Evolutionary conservation across 2,329 filamentous ascomycete genomes (phyloP), one percentile per base, ranked within the genome.

Genomic region (Basipetospora chlamydospora): DNA sequence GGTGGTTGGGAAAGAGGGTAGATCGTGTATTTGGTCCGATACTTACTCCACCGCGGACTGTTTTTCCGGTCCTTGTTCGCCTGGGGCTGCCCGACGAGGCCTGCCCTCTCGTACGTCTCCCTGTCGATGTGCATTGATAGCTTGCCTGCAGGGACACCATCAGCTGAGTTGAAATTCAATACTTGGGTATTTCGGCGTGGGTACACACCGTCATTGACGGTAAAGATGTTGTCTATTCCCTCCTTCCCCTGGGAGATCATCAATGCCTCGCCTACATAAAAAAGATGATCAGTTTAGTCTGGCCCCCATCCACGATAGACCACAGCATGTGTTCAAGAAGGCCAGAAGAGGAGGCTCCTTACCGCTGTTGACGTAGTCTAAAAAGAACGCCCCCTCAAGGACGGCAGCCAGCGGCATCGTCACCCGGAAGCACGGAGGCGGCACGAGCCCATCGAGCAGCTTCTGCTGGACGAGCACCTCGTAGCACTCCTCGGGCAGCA

Each of bases 321-420:
- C n/a, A 15, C 12, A 26, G n/a, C n/a, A n/a, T n/a, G n/a, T n/a
- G n/a, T n/a, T n/a, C n/a, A 26, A 11, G 4, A 18, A 15, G 13
- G 18, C 22, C 11, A 25, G 32, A 22, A 16, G 26, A 33, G n/a
- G n/a, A n/a, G n/a, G n/a, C 6, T 7, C 9, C 52, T 16, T 59
- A 82, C 82, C 81, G 41, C 67, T 69, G 55, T 93, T 93, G 45
- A 96, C 77, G 51, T 92, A 87, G 29, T 76, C 65, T n/a, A 72
- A 79, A 49, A 94, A 86, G 48, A 95, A 93, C 0, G 77, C 70
- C 1, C 73, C 72, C 23, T 80, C 67, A 1, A 96, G 53, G 5
- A 96, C 51, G 40, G 84, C 75, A 7, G 67, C 67, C 8, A 94
- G 64, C 3, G 73, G 72, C 69, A 93, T 77, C 45, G 73, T 70